Percentiles rank a stretch among this genome's conserved stretches.
Conservation (phyloP, 108 stramenopile genomes). For the Stephanodiscus triporus region DNA sequence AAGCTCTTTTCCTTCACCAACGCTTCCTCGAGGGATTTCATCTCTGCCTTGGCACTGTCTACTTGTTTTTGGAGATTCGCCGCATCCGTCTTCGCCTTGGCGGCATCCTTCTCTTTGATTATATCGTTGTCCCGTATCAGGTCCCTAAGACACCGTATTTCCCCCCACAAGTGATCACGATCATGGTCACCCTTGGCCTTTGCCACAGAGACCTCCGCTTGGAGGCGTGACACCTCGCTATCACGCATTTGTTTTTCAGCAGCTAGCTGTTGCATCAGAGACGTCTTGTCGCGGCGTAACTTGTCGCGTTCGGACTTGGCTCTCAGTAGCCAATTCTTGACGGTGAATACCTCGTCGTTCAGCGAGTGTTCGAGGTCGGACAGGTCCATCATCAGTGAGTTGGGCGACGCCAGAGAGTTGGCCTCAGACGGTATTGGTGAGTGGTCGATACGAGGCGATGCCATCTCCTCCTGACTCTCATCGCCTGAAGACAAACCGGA, state of each 20-base stretch:
- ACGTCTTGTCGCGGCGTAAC: not conserved
- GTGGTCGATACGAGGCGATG: not conserved
- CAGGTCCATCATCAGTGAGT: slow-evolving; percentile 8
- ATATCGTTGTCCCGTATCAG: not conserved
- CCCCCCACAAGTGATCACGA: not conserved
- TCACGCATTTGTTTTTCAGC: not conserved
- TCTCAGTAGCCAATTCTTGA: slow-evolving; percentile 2
- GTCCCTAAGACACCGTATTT: not conserved
- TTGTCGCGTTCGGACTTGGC: slow-evolving; percentile 3
- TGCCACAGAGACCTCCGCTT: not conserved
- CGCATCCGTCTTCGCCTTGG: not conserved
- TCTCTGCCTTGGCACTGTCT: not conserved
- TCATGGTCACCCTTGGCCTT: not conserved
- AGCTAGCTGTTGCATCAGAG: not conserved
- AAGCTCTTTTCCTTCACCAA: not conserved
- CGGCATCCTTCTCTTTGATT: not conserved
- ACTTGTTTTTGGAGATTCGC: not conserved
- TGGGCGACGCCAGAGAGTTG: not conserved
- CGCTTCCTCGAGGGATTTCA: not conserved
- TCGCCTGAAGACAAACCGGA: not conserved
- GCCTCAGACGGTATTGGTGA: not conserved
- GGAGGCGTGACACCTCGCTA: not conserved
- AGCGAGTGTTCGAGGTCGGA: slow-evolving; percentile 17
- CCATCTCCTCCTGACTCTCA: slow-evolving; percentile 3
- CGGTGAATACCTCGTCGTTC: slow-evolving; percentile 12